Base-by-base conservation (phyloP, 345 rosid species). In the Camelina laxa region DNA sequence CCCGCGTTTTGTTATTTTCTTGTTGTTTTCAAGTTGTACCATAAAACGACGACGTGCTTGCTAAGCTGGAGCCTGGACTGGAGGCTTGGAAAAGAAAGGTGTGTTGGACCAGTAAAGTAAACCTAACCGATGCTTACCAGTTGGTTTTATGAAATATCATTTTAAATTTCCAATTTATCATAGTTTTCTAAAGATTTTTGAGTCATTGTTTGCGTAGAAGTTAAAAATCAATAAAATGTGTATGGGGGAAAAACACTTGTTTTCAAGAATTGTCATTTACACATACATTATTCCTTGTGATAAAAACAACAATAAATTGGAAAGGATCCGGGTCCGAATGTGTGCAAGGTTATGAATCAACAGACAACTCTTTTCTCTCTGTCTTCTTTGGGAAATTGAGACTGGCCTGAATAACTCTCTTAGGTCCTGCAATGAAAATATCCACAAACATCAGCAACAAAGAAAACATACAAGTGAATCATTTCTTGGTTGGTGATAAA, bases 371-470 rank as follows among this genome's bases (percentile, higher is more conserved):
- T 36, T 74, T 58, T 31, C 82, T 82, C 1, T 87, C 74, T 51
- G 47, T 61, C 72, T 85, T 75, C 81, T 83, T 89, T 17, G 74
- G 31, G 78, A 91, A 87, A 72, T 53, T 74, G 30, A 93, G 90
- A 56, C 84, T 67, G 17, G 90, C 63, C 80, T 93, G 97, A 56
- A 84, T 79, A 48, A 81, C 85, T 86, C 86, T 88, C 88, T 87
- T 82, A 13, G 85, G 39, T 50, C 63, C 97, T 88, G 88, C 31
- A 49, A 64, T 17, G 2, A 41, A 48, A 57, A 36, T 54, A 17
- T 21, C 8, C 20, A 55, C 2, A 49, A 27, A 47, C 44, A 75
- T 44, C 5, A 72, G 69, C 9, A 66, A 58, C 73, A 77, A 11
- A 65, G 33, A 50, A 8, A 59, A 33, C 41, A 58, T 41, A 59